phyloP scores from a whole-genome alignment of 2,329 filamentous ascomycete genomes.

The Mycogone perniciosa region DNA sequence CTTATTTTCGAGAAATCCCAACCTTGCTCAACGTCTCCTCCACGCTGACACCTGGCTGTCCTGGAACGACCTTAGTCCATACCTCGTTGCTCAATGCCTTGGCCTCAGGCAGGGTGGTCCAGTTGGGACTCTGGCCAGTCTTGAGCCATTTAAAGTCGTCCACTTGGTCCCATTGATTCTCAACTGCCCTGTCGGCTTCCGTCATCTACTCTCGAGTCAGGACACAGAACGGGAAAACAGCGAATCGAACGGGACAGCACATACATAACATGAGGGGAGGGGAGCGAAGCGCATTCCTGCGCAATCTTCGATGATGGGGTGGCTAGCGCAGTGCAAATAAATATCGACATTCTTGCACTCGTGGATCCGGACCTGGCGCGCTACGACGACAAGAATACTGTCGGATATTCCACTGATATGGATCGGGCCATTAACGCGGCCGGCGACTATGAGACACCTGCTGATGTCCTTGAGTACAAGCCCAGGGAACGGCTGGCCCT shows the following conservation, averaged over 20 bases:
- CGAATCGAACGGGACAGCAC: constrained; percentile 25
- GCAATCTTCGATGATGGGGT: constrained; percentile 93
- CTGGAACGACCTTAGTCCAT: constrained; percentile 64
- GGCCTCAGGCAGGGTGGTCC: constrained; percentile 60
- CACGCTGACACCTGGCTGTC: constrained; percentile 53
- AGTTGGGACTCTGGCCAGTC: constrained; percentile 79
- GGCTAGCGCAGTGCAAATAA: constrained; percentile 73
- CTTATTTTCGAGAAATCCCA: constrained; percentile 29
- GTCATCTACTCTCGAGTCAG: constrained; percentile 18
- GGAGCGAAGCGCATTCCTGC: constrained; percentile 70
- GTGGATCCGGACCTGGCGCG: constrained; percentile 90
- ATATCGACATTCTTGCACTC: constrained; percentile 75
- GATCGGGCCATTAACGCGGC: constrained; percentile 69
- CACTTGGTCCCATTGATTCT: constrained; percentile 80
- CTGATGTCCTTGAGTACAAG: constrained; percentile 61
- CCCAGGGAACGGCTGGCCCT: constrained; percentile 61
- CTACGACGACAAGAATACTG: constrained; percentile 70
- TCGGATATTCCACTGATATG: constrained; percentile 73
- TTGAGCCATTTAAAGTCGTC: constrained; percentile 99
- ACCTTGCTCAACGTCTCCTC: constrained; percentile 58
- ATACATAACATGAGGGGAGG: constrained; percentile 63
- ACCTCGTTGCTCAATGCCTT: constrained; percentile 54
- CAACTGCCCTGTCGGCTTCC: constrained; percentile 25
- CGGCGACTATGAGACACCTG: constrained; percentile 67
- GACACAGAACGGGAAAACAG: background rate